Conservation (phyloP, 257 asterid species). For the Striga asiatica region DNA sequence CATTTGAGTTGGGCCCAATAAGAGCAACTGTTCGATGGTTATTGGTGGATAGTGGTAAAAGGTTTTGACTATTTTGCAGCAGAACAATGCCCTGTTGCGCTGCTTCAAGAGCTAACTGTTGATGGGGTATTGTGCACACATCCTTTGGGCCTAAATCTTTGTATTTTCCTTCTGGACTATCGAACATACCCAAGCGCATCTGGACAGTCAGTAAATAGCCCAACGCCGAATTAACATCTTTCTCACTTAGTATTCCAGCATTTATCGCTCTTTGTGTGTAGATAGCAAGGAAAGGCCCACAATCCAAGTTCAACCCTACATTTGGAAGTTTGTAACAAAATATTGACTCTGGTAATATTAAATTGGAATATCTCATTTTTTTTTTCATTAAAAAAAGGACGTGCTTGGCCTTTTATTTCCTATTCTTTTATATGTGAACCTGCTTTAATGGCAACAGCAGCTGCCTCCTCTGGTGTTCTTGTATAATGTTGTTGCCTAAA, state of each 20-base stretch:
- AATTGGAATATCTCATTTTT: no score
- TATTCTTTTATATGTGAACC: conserved; percentile 18
- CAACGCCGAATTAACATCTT: conserved; percentile 54
- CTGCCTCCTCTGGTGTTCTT: conserved; percentile 72
- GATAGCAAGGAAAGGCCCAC: conserved; percentile 78
- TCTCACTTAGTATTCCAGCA: conserved; percentile 39
- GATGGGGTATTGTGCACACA: conserved; percentile 66
- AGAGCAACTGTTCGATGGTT: conserved; percentile 47
- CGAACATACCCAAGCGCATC: conserved; percentile 88
- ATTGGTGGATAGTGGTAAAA: conserved; percentile 47
- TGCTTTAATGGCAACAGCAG: conserved; percentile 58
- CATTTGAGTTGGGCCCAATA: conserved; percentile 91
- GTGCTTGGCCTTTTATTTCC: no score
- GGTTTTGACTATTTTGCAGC: conserved; percentile 48
- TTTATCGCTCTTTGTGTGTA: conserved; percentile 52
- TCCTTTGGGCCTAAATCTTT: conserved; percentile 58
- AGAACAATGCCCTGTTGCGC: conserved; percentile 89
- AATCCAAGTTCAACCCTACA: conserved; percentile 76
- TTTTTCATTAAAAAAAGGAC: no score
- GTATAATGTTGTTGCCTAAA: conserved; percentile 53
- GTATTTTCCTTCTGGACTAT: conserved; percentile 44
- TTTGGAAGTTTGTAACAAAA: background rate
- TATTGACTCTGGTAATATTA: no score
- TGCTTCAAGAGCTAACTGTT: conserved; percentile 70
- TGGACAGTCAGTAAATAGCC: conserved; percentile 49